Evolutionary conservation across 2,329 filamentous ascomycete species (phyloP), one percentile per base, ranked within the genome.

Genomic region (Arthrobotrys sinensis): DNA sequence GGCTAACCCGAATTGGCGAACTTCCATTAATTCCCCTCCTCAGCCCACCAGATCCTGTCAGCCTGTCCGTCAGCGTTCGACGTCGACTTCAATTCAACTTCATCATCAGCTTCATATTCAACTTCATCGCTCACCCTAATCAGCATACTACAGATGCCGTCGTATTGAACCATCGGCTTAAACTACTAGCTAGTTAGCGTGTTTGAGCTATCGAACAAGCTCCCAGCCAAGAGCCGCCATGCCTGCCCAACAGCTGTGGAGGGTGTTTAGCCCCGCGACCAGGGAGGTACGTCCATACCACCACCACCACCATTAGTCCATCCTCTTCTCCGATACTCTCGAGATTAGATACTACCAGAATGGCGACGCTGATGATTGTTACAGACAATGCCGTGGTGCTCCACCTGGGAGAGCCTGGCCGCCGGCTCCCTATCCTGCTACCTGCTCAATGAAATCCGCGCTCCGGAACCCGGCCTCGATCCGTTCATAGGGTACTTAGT

Each of bases 341-440:
- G 14, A 4, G 45, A 48, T 16, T 28, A 28, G 24, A 28, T 28
- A 28, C 24, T 28, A 28, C 24, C 2, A 28, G 24, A 28, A 16
- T 43, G 12, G 45, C 24, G 16, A 66, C 38, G 4, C 43, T 65
- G 6, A 64, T 12, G 32, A 40, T 2, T 11, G 0, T 16, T 40
- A 62, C n/a, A 75, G 70, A 53, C 70, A n/a, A 50, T 75, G 48
- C 70, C 70, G 6, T 75, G 70, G 70, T 75, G 70, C 63, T 21
- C 40, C 8, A 36, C 14, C 7, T 75, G 66, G 36, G 70, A 68
- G 36, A 52, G 43, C 28, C 36, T 75, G 5, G 43, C 66, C 11
- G 19, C 40, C 19, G 63, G 70, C 8, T 32, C 63, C 10, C 19
- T 68, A 8, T 21, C 52, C n/a, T 75, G 70, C 21, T 43, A 68